These are phyloP conservation scores for Coemansia reversa DNA, from an alignment of 192 early-diverging fungal genomes.

Conservation along the genomic window DNA sequence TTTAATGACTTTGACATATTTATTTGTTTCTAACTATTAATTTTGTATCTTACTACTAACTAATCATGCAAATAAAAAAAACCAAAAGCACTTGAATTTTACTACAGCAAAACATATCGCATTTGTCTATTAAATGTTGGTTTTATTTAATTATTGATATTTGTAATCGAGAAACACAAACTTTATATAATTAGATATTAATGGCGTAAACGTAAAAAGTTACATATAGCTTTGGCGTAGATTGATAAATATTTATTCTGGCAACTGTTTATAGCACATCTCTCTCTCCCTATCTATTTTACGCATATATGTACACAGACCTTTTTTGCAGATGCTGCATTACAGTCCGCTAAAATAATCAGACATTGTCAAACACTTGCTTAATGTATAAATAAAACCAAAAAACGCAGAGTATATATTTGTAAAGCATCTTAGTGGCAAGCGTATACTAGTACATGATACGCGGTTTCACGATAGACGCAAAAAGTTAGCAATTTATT, in stretches of 20 bases:
- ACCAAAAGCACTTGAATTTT: slow-evolving; percentile 60
- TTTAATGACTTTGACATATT: slow-evolving; percentile 57
- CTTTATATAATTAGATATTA: slow-evolving; percentile 78
- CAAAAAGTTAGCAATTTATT: slow-evolving; percentile 65
- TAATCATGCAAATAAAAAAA: too few species aligned
- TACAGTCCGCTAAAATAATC: slow-evolving; percentile 60
- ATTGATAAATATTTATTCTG: slow-evolving; percentile 76
- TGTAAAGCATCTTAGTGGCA: slow-evolving; percentile 56
- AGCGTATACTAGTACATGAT: slow-evolving; percentile 47
- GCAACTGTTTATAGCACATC: slow-evolving; percentile 65
- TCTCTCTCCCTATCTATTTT: slow-evolving; percentile 64
- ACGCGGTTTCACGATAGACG: slow-evolving; percentile 51
- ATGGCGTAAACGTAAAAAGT: slow-evolving; percentile 64
- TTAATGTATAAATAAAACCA: slow-evolving; percentile 7
- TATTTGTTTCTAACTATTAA: slow-evolving; percentile 26
- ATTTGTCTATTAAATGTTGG: slow-evolving; percentile 76
- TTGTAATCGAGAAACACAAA: slow-evolving; percentile 77
- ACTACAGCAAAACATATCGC: slow-evolving; percentile 73
- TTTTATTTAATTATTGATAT: slow-evolving; percentile 69
- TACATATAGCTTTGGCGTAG: slow-evolving; percentile 60
- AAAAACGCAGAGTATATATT: slow-evolving; percentile 23
- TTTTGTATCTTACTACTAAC: too few species aligned
- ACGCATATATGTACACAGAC: slow-evolving; percentile 69
- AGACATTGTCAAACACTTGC: slow-evolving; percentile 58
- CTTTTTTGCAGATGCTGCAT: slow-evolving; percentile 64